phyloP scores from a whole-genome alignment of 2,329 filamentous ascomycete genomes.

The Colletotrichum destructivum region DNA sequence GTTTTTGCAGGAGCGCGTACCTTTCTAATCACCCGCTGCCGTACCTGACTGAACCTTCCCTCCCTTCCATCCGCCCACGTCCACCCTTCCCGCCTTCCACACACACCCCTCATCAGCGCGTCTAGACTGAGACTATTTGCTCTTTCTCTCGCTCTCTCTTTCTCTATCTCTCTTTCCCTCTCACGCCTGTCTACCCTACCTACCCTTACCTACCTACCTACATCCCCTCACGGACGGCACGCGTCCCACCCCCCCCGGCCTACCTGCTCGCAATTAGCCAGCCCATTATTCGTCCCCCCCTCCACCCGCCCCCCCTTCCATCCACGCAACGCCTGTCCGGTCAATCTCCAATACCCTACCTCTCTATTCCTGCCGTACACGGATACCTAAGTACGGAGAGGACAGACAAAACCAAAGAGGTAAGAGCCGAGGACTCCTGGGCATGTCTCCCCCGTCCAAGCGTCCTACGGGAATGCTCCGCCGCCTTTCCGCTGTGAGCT shows the following conservation, averaged over 20 bases:
- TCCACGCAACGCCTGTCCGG: conserved; percentile 4
- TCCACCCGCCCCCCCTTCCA: conserved; percentile 10
- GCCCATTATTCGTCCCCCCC: conserved; percentile 36
- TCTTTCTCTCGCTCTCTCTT: not conserved
- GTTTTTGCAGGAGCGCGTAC: conserved; percentile 6
- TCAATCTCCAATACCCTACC: conserved; percentile 4
- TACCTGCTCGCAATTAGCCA: conserved; percentile 40
- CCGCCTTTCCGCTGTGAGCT: conserved; percentile 37
- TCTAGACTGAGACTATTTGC: conserved; percentile 9
- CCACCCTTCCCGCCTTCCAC: conserved; percentile 25
- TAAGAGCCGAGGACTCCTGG: conserved; percentile 16
- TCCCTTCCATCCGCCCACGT: conserved; percentile 15
- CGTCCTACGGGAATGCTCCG: conserved; percentile 49
- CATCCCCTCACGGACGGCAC: conserved; percentile 8
- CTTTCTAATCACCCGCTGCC: not conserved
- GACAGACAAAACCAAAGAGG: not conserved
- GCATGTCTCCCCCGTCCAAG: conserved; percentile 51
- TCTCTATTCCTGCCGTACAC: not conserved
- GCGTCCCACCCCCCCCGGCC: conserved; percentile 26
- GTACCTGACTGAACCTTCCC: conserved; percentile 19
- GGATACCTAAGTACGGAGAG: no score
- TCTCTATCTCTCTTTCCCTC: not conserved
- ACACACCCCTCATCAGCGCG: conserved; percentile 2
- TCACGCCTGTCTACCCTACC: not conserved
- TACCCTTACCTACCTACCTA: no score